Base-by-base conservation (phyloP, 495 filamentous ascomycete species). In the Xylaria intraflava region DNA sequence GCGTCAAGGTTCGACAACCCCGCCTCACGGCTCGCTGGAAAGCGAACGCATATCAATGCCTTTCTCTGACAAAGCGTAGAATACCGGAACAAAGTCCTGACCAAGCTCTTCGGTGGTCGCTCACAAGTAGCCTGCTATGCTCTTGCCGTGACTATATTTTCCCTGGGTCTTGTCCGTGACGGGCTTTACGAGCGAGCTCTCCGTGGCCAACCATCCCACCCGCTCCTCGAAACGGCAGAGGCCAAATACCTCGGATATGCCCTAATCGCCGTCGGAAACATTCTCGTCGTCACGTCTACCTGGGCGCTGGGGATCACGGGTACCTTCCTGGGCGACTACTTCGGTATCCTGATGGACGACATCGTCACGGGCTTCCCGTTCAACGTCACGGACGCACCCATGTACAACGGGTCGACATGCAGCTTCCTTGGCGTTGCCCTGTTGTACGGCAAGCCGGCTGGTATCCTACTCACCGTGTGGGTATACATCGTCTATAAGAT, bases 311-410 rank as follows among this genome's bases (percentile, higher is more conserved):
- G 93, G 40, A 77, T 98, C 55, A 97, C 93, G 9, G 94, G 93
- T 51, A 98, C 93, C 58, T 98, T 96, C 68, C 76, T 98, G 23
- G 93, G 93, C 51, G 93, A 98, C 74, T 98, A 98, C 74, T 98
- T 95, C 62, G 93, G 93, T 33, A 97, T 98, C 65, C 76, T 98
- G 57, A 94, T 97, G 93, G 90, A 96, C 64, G 77, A 82, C 62
- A 89, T 88, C 43, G 90, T 98, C 40, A 95, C 89, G 5, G 83
- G 86, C 10, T 98, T 98, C 67, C 93, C 93, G 1, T 98, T 98
- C 82, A 96, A 90, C 70, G 73, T 97, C 47, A 92, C 86, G 23
- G 82, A 83, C 56, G 87, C 90, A 33, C 93, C 93, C 36, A 98
- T 98, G 93, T 98, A 98, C 76, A 88, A 89, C 74, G 93, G 93